Evolutionary conservation across 2,329 filamentous ascomycete genomes (phyloP).

Genomic region (Cylindrodendrum hubeiense): DNA sequence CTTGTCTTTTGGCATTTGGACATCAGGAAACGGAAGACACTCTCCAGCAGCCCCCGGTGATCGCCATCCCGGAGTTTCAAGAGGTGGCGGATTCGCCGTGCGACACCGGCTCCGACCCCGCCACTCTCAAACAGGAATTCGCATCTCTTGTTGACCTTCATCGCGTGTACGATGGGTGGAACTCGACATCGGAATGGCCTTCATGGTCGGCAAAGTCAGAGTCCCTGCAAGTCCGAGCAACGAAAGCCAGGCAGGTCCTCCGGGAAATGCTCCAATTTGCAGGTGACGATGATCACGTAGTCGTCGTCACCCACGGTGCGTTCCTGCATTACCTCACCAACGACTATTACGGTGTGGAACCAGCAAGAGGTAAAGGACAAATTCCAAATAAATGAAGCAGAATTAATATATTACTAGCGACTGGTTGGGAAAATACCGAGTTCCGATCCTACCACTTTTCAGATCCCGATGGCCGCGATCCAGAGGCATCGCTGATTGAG

Average conservation of each 20-base stretch:
- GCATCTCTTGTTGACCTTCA: slow-evolving; percentile 5
- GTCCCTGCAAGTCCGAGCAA: not conserved
- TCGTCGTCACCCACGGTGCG: slow-evolving; percentile 20
- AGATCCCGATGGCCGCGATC: not conserved
- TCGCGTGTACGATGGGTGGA: slow-evolving; percentile 16
- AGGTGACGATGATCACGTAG: slow-evolving; percentile 11
- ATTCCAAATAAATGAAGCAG: too few relatives aligned
- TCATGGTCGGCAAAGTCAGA: not conserved
- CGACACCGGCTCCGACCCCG: slow-evolving; percentile 15
- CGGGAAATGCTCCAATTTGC: slow-evolving; percentile 8
- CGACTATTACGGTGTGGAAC: slow-evolving; percentile 17
- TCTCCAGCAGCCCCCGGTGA: not conserved
- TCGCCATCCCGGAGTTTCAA: slow-evolving; percentile 19
- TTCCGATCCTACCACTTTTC: slow-evolving; percentile 12
- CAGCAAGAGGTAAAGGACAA: slow-evolving; percentile 3
- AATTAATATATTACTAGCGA: not conserved
- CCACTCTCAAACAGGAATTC: slow-evolving; percentile 10
- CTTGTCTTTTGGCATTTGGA: slow-evolving; percentile 14
- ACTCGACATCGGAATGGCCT: slow-evolving; percentile 9
- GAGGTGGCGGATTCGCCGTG: slow-evolving; percentile 23
- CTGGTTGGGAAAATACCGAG: slow-evolving; percentile 18
- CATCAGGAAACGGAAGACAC: not conserved
- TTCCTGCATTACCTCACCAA: slow-evolving; percentile 22
- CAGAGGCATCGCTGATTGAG: slow-evolving; percentile 5
- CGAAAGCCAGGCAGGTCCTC: slow-evolving; percentile 4